Evolutionary conservation across 192 early-diverging fungal genomes (phyloP), one percentile per base, ranked within the genome.

Genomic region (Pilaira anomala): DNA sequence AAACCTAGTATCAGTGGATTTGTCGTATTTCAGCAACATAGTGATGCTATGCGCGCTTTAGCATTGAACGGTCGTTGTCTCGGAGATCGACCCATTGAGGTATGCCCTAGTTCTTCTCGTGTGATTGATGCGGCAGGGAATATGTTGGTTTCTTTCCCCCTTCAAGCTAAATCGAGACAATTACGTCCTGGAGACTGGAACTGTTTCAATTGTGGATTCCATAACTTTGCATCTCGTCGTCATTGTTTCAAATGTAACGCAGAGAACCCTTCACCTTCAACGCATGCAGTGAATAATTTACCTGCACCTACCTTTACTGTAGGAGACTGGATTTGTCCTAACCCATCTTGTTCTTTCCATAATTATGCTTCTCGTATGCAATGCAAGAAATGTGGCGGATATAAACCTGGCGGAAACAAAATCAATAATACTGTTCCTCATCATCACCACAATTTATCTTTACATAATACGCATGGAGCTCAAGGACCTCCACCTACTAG

Each of bases 101-200:
- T 90, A 14, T 79, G 70, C 40, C 87, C 88, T 30, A 81, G 82
- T 40, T 78, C 79, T 36, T 84, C 83, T 29, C 66, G 72, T 28
- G 84, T 81, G 13, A 80, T 87, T 56, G 86, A 88, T 21, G 74
- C 79, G 7, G 81, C 79, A 3, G 76, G 74, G n/a, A 65, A 77
- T 22, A 77, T 81, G 22, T 68, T 85, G 7, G 75, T 77, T 1
- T 74, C 82, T 2, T 86, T 88, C 68, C 85, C 83, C 11, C 28
- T 69, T 18, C 72, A 73, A 48, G 46, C 73, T 44, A 80, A 82
- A 66, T 66, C 58, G n/a, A 72, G 69, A 42, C 30, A 45, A 19
- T 19, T 76, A 29, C 78, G 81, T 26, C 84, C 88, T 4, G 87
- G 87, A 9, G 89, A 91, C 67, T 91, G 89, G 89, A 73, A 83